Evolutionary conservation across 306 rosid genomes (phyloP), one percentile per base, ranked within the genome.

Genomic region (Begonia peltatifolia): DNA sequence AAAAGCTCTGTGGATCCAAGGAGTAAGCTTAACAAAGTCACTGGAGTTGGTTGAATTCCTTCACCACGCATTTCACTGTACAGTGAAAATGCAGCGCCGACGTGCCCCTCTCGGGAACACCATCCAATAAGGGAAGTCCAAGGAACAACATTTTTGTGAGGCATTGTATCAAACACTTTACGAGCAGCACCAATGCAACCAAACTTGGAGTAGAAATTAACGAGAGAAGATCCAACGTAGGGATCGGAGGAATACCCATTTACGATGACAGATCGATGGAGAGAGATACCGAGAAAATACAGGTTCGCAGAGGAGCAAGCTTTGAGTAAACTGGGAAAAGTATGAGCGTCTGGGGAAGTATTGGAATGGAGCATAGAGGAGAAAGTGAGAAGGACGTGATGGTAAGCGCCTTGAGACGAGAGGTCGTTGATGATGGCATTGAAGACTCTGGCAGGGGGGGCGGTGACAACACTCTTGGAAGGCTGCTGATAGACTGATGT

Each of bases 81-180:
- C 42, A 52, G 51, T 5, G 57, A 51, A 42, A 61, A 42, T 41
- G 57, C 57, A 50, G 49, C 41, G 35, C 7, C 44, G 10, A 61
- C 12, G 8, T 52, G 23, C 3, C 51, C 57, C 10, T 51, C 30
- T 9, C 44, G 50, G 6, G 57, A 61, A 52, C 52, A 61, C 17
- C 57, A 61, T 2, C 65, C 65, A n/a, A 61, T 61, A 20, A 61
- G 10, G 52, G 57, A 10, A 14, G 65, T 61, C 65, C 65, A 61
- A 42, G 65, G 65, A 61, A 61, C 65, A 61, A 50, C 65, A 51
- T 61, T 61, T 52, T 57, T 61, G 6, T 61, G 50, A 6, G 57
- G 65, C 65, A 61, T 61, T 61, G 20, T 14, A 52, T 61, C 65
- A 23, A 61, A 61, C 49, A 61, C 50, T 46, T 61, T 61, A 35